Evolutionary conservation across 2,329 filamentous ascomycete species (phyloP).

Genomic region (Colletotrichum filicis): DNA sequence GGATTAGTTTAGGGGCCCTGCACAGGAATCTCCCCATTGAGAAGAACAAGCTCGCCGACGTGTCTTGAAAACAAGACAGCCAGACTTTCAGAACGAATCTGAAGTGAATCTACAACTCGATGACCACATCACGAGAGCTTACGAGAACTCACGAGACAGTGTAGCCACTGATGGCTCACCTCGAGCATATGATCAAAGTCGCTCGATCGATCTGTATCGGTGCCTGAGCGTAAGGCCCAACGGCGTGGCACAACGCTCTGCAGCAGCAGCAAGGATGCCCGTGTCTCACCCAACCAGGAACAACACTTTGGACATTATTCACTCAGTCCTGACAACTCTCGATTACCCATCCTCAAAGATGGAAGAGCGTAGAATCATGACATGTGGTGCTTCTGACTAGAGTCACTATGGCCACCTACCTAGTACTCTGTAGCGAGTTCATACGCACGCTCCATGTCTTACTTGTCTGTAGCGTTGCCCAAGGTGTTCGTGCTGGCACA

Average conservation of each 20-base stretch:
- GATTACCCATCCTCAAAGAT: neutral
- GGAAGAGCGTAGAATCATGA: neutral
- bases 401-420: neutral
- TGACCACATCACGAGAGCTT: neutral
- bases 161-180: too few relatives aligned
- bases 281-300: neutral
- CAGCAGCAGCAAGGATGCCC: neutral
- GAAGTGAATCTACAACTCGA: neutral
- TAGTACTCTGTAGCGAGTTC: too few relatives aligned
- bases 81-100: neutral
- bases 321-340: neutral
- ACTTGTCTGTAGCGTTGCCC: neutral
- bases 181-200: neutral
- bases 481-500: neutral
- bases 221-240: slow-evolving; percentile 2
- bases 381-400: neutral
- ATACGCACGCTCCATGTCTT: neutral
- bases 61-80: neutral
- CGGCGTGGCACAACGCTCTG: neutral
- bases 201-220: slow-evolving; percentile 2
- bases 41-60: neutral
- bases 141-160: neutral
- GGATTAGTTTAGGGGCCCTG: neutral
- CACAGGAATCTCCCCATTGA: slow-evolving; percentile 15
- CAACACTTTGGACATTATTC: neutral